phyloP scores from a whole-genome alignment of 1,139 yeast genomes.

The Sugiyamaella grinbergsii region DNA sequence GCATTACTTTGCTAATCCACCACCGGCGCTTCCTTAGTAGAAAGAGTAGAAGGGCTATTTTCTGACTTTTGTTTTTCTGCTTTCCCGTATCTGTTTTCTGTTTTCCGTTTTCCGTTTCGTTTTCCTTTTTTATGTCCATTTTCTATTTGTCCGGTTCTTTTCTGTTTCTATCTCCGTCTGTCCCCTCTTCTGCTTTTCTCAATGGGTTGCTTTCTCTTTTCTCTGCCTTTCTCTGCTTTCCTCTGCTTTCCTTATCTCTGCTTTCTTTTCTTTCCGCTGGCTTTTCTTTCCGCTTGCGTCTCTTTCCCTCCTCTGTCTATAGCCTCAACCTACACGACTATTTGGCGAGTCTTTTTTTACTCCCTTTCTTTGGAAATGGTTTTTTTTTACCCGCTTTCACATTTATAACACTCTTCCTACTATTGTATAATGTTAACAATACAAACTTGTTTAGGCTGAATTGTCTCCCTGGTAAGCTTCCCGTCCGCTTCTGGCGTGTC shows the following conservation, averaged over 20 bases:
- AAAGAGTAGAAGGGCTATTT: too few relatives aligned
- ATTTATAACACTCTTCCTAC: neutral
- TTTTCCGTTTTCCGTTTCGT: slow-evolving; percentile 2
- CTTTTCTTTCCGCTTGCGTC: slow-evolving; percentile 13
- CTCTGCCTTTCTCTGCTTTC: neutral
- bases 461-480: too few relatives aligned
- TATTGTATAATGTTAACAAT: neutral
- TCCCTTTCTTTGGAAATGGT: neutral
- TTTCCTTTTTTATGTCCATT: neutral
- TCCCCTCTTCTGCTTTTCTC: slow-evolving; percentile 12
- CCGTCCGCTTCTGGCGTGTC: too few relatives aligned
- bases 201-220: slow-evolving; percentile 16
- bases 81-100: neutral
- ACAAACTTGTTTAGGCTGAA: too few relatives aligned
- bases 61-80: too few relatives aligned
- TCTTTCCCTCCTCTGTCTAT: neutral
- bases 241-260: too few relatives aligned
- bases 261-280: slow-evolving; percentile 5
- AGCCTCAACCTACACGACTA: neutral
- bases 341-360: slow-evolving; percentile 15
- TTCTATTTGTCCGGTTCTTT: slow-evolving; percentile 12
- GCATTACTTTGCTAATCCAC: slow-evolving; percentile 20
- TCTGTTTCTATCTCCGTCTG: slow-evolving; percentile 18
- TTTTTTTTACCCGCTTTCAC: slow-evolving; percentile 5
- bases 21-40: slow-evolving; percentile 23